Percentiles rank a stretch among this genome's conserved stretches.
phyloP scores from a whole-genome alignment of 2,329 filamentous ascomycete genomes.

The Calonectria hongkongensis region DNA sequence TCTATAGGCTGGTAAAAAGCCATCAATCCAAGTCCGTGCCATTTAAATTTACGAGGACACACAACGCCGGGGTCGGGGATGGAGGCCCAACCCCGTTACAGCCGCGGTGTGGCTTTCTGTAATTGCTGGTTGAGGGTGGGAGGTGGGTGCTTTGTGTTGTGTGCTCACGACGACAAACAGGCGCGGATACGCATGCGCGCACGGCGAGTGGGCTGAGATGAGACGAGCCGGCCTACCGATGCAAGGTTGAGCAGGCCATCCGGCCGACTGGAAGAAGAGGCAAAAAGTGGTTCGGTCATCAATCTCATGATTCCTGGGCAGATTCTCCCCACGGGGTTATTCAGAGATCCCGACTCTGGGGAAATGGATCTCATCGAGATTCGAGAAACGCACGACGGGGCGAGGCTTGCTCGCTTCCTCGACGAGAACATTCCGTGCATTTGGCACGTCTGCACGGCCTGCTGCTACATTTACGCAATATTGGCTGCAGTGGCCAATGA shows the following conservation, averaged over 20 bases:
- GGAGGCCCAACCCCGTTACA: constrained; percentile 40
- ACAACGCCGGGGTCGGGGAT: not conserved
- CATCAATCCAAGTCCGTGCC: not conserved
- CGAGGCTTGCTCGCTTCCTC: not conserved
- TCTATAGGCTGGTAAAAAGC: not conserved
- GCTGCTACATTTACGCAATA: not conserved
- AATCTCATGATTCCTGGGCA: constrained; percentile 33
- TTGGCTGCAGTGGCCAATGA: not conserved
- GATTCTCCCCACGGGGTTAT: constrained; percentile 34
- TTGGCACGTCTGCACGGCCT: not conserved
- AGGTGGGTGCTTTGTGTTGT: not conserved
- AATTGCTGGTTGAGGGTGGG: constrained; percentile 24
- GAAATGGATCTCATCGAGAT: constrained; percentile 39
- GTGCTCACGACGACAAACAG: constrained; percentile 38
- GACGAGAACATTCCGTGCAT: constrained; percentile 20
- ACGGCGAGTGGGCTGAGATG: constrained; percentile 45
- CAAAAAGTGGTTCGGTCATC: not conserved
- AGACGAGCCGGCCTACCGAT: constrained; percentile 43
- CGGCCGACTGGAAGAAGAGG: constrained; percentile 4
- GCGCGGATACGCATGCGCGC: constrained; percentile 49
- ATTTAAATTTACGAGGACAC: not conserved
- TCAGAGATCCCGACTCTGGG: constrained; percentile 30
- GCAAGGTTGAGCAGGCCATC: constrained; percentile 38
- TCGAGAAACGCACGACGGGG: constrained; percentile 6
- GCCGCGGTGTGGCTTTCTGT: constrained; percentile 35